Evolutionary conservation across 139 green algal genomes (phyloP), one percentile per base, ranked within the genome.

Genomic region (Chlamydomonas eustigma): DNA sequence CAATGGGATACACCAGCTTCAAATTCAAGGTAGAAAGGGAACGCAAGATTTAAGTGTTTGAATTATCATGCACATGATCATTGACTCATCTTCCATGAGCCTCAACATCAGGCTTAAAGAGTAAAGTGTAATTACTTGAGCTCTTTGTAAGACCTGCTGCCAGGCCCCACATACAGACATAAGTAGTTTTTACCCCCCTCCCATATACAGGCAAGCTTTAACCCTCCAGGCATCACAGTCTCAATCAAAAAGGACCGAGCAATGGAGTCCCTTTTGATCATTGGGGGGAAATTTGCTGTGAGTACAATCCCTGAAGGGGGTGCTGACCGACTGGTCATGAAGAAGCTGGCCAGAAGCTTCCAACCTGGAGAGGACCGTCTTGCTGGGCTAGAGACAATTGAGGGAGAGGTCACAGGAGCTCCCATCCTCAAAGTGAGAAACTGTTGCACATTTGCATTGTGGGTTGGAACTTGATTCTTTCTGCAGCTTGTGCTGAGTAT

Each of bases 161-260:
- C n/a, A n/a, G n/a, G n/a, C n/a, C n/a, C n/a, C n/a, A n/a, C n/a
- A n/a, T n/a, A n/a, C n/a, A n/a, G n/a, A n/a, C n/a, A n/a, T n/a
- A n/a, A n/a, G n/a, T n/a, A n/a, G n/a, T 50, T 51, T 4, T 51
- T 50, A 6, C n/a, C 35, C 74, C 70, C 50, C 3, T 0, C 65
- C 50, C 51, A 66, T 39, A 32, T 18, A 33, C 50, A 95, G 84
- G 94, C 92, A 1, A 91, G 81, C 12, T 98, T 98, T 80, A 86
- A 92, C 71, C 94, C 94, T 0, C 94, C 94, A 2, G 95, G 93
- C 38, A 3, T 98, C 2, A 97, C 95, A 0, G 83, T 98, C 44
- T 87, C 95, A 1, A 90, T 96, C 2, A 96, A 95, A 76, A 97
- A 97, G 65, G 95, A 98, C 75, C 89, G 95, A n/a, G 91, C 92